Evolutionary conservation across 257 asterid genomes (phyloP), one percentile per base, ranked within the genome.

Genomic region (Prunella vulgaris): DNA sequence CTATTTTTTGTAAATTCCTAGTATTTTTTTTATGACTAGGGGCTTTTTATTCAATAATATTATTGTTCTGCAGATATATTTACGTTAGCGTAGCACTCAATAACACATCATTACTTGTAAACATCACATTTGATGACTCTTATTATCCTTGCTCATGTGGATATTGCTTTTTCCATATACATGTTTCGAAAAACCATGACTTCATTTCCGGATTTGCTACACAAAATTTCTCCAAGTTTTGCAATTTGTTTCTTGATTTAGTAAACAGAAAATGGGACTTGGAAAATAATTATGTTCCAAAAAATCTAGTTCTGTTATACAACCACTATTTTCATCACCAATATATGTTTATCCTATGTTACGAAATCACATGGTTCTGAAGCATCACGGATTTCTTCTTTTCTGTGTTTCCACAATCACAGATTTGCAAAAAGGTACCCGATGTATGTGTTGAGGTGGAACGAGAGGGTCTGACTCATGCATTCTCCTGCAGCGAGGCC

Each of bases 401-500:
- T 13, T n/a, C 40, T 64, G 53, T 73, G 40, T 20, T 25, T 53
- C 53, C 10, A 15, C 42, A 60, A 61, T 73, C 9, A 9, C 84
- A 93, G 98, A 85, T 93, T 46, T 5, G 78, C 40, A 82, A 78
- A 63, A 79, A 84, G 76, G 88, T 83, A 44, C 87, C 93, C 0
- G 86, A 67, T 58, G 86, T 79, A 20, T 33, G 54, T 2, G 3
- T 78, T 10, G 85, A 79, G 44, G 74, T 90, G 17, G 98, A 90
- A 82, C 76, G 69, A 1, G 88, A 80, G 74, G 92, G 90, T 49
- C 85, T 83, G 54, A 76, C 97, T 44, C 98, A 88, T 54, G 84
- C 95, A 37, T 93, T 93, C 84, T 87, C 90, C n/a, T 93, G 98
- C 85, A 80, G 85, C 3, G 85, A 82, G 32, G 86, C 82, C 38